A percentile compares a stretch with the other conserved stretches of the same genome.
Conservation (phyloP, 2,329 filamentous ascomycete species). For the Tympanopsis confertula region DNA sequence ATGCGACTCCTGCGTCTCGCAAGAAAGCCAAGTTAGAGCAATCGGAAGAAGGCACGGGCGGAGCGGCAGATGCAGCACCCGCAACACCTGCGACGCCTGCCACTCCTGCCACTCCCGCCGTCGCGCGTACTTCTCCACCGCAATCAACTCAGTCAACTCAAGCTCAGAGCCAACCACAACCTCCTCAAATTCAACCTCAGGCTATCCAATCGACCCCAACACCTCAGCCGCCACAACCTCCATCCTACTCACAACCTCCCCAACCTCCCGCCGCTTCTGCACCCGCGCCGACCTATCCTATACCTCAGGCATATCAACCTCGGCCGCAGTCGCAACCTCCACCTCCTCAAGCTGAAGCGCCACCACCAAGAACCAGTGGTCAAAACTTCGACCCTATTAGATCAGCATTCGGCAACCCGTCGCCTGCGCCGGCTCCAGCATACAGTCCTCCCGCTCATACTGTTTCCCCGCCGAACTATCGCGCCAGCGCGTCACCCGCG, state of each 20-base stretch:
- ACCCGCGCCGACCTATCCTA: conserved; percentile 6
- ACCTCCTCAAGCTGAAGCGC: conserved; percentile 20
- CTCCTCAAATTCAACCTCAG: background rate
- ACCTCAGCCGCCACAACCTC: background rate
- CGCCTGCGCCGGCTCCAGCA: conserved; percentile 10
- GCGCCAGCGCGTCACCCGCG: conserved; percentile 52
- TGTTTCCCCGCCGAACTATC: conserved; percentile 28
- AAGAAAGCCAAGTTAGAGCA: conserved; percentile 1
- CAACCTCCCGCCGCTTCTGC: conserved; percentile 6
- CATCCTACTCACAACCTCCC: background rate
- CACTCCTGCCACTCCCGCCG: too few species aligned
- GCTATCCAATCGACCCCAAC: background rate
- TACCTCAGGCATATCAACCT: conserved; percentile 8
- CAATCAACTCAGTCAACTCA: background rate
- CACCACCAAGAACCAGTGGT: conserved; percentile 35
- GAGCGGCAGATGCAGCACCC: too few species aligned
- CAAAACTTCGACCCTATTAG: conserved; percentile 55
- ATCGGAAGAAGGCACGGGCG: background rate
- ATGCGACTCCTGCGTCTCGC: background rate
- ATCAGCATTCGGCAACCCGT: conserved; percentile 26
- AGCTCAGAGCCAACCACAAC: background rate
- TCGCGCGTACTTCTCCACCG: too few species aligned
- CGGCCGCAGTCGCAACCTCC: conserved; percentile 22
- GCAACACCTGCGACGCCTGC: too few species aligned
- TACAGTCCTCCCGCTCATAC: conserved; percentile 24